phyloP scores from a whole-genome alignment of 306 rosid genomes.

The Fragaria nilgerrensis region DNA sequence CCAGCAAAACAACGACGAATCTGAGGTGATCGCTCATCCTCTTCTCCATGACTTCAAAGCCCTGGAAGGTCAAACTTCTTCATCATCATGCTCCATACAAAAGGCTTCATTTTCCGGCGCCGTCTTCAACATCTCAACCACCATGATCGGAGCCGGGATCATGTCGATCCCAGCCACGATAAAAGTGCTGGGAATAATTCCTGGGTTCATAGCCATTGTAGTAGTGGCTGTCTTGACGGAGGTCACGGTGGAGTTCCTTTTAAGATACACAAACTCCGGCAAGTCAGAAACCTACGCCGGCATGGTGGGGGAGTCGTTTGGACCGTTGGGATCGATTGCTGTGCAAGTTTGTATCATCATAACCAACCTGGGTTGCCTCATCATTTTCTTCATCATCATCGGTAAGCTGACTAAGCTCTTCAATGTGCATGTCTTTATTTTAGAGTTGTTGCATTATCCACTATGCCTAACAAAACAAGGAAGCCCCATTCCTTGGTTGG shows the following conservation, averaged over 20 bases:
- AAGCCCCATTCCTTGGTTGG: background rate
- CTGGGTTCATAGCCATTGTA: slow-evolving; percentile 41
- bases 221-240: slow-evolving; percentile 42
- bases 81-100: background rate
- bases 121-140: slow-evolving; percentile 57
- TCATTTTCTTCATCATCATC: slow-evolving; percentile 52
- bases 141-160: slow-evolving; percentile 66
- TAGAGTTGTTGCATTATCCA: background rate
- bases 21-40: background rate
- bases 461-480: slow-evolving; percentile 3
- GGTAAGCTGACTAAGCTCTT: slow-evolving; percentile 28
- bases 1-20: background rate
- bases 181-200: slow-evolving; percentile 56
- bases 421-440: background rate
- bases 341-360: slow-evolving; percentile 47
- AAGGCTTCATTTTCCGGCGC: slow-evolving; percentile 35
- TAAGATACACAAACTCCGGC: slow-evolving; percentile 47
- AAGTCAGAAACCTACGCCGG: slow-evolving; percentile 47
- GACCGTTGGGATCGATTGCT: slow-evolving; percentile 38
- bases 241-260: slow-evolving; percentile 51
- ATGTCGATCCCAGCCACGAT: slow-evolving; percentile 65
- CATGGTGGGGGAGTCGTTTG: slow-evolving; percentile 53
- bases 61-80: slow-evolving; percentile 6
- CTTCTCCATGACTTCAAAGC: slow-evolving; percentile 18
- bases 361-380: slow-evolving; percentile 52